These are phyloP conservation scores for Xerocomus cyaneibrunnescens DNA, from an alignment of 1,284 basidiomycete genomes.

Conservation along the genomic window DNA sequence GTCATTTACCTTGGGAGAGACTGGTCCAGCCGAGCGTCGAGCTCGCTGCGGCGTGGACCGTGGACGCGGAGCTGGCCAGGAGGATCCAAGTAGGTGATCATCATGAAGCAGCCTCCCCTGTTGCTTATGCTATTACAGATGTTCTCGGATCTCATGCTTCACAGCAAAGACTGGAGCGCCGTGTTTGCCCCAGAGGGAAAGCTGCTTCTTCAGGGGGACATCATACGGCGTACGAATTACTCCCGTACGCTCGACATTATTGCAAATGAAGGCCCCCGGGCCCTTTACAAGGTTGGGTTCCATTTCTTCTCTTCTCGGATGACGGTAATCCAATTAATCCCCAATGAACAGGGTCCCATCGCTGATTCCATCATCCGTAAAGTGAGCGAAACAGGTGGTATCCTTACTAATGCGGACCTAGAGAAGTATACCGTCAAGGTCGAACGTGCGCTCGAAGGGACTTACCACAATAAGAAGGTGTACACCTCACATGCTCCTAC, in stretches of 20 bases:
- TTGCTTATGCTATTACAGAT: constrained; percentile 36
- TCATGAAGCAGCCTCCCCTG: constrained; percentile 1
- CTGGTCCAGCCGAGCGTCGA: constrained; percentile 76
- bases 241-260: constrained; percentile 67
- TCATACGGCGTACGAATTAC: constrained; percentile 66
- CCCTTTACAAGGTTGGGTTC: constrained; percentile 66
- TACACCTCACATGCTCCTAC: constrained; percentile 86
- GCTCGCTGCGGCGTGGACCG: constrained; percentile 76
- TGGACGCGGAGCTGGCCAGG: constrained; percentile 71
- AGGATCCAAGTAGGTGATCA: constrained; percentile 62
- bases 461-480: constrained; percentile 74
- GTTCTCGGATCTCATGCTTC: constrained; percentile 65
- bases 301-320: constrained; percentile 20
- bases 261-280: constrained; percentile 66
- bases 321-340: constrained; percentile 9
- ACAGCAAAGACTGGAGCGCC: constrained; percentile 73
- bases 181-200: constrained; percentile 80
- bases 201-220: constrained; percentile 73
- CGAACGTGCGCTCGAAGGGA: constrained; percentile 72
- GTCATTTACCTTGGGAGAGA: constrained; percentile 71
- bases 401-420: constrained; percentile 73
- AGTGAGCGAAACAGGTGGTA: constrained; percentile 70
- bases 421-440: constrained; percentile 69
- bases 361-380: constrained; percentile 73
- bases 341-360: constrained; percentile 58